phyloP scores from a whole-genome alignment of 768 basidiomycete species.

The Russula sp. region DNA sequence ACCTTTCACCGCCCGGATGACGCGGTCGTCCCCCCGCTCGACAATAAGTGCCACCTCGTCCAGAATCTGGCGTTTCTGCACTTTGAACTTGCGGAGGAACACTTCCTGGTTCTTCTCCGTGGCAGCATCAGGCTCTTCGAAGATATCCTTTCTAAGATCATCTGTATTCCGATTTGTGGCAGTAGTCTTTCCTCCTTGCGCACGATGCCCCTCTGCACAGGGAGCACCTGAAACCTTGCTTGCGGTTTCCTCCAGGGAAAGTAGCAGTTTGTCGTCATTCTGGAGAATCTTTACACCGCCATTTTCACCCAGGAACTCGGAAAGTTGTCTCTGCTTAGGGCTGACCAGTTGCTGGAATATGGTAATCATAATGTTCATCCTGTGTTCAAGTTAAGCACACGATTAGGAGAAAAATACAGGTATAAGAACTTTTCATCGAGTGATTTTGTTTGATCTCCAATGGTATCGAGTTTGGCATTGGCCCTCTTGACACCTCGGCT shows the following conservation, averaged over 20 bases:
- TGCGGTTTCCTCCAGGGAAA: slow-evolving; percentile 24
- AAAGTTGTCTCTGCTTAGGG: slow-evolving; percentile 19
- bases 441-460: slow-evolving; percentile 7
- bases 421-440: slow-evolving; percentile 22
- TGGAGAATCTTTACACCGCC: slow-evolving; percentile 25
- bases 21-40: slow-evolving; percentile 20
- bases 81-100: slow-evolving; percentile 26
- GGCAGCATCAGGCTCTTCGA: slow-evolving; percentile 25
- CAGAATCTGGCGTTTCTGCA: slow-evolving; percentile 21
- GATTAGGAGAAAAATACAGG: not conserved
- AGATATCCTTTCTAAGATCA: slow-evolving; percentile 23
- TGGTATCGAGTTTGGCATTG: slow-evolving; percentile 16
- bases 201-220: not conserved
- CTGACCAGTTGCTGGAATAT: slow-evolving; percentile 20
- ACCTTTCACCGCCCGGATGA: slow-evolving; percentile 20
- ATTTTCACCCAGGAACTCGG: slow-evolving; percentile 18
- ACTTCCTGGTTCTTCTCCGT: slow-evolving; percentile 21
- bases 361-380: slow-evolving; percentile 21
- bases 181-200: not conserved
- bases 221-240: not conserved
- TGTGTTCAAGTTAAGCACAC: not conserved
- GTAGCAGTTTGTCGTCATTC: slow-evolving; percentile 22
- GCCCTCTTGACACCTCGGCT: slow-evolving; percentile 8
- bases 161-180: not conserved
- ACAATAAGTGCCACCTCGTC: slow-evolving; percentile 21